phyloP scores from a whole-genome alignment of 441 rosid species.

The Brassica balearica region DNA sequence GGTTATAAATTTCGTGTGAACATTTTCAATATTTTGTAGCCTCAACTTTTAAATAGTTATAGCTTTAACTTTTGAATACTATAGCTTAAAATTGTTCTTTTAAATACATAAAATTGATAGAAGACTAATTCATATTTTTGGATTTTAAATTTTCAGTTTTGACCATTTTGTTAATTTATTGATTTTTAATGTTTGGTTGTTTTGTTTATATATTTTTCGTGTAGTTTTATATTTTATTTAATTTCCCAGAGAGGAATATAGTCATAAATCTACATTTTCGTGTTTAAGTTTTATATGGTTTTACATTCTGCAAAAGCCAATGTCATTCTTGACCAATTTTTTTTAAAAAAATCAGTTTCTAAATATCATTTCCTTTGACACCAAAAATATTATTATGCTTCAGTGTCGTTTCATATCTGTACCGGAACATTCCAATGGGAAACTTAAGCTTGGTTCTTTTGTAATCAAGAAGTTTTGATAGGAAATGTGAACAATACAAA shows the following conservation, averaged over 20 bases:
- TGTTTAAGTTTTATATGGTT: neutral
- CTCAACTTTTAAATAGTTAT: no score
- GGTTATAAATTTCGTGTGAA: neutral
- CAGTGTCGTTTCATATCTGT: neutral
- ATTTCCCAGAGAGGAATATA: neutral
- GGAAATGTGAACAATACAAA: neutral
- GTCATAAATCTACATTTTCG: neutral
- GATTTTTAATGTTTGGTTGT: neutral
- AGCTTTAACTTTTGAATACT: neutral
- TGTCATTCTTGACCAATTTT: neutral
- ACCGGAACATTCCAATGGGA: neutral
- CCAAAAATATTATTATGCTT: neutral
- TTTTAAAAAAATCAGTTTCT: no score
- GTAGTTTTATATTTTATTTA: neutral
- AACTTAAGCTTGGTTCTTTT: slow-evolving; percentile 3
- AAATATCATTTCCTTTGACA: no score
- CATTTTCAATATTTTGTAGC: neutral
- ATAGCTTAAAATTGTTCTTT: neutral
- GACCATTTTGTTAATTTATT: neutral
- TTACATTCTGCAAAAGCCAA: neutral
- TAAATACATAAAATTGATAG: neutral
- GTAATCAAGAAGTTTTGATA: slow-evolving; percentile 15
- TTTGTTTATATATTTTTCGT: neutral
- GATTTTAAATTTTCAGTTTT: neutral
- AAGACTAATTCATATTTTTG: neutral